A percentile compares a stretch with the other conserved stretches of the same genome.
These are phyloP conservation scores for Cordyceps pruinosa DNA, from an alignment of 2,329 filamentous ascomycete species.

Conservation along the genomic window DNA sequence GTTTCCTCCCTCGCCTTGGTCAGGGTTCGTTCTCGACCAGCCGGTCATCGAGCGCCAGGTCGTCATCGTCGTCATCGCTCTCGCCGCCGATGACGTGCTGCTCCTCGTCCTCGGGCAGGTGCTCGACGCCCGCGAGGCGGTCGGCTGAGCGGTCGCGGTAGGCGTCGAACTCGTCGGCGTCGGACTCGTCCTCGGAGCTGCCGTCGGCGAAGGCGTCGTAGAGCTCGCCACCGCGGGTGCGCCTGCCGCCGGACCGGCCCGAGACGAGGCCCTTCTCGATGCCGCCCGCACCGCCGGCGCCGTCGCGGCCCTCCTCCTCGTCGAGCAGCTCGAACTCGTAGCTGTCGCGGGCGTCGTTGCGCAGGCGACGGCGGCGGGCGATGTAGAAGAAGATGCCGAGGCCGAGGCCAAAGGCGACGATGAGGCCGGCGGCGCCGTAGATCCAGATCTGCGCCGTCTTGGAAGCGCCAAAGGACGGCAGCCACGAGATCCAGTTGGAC, in stretches of 20 bases:
- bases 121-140: constrained; percentile 18
- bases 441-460: constrained; percentile 91
- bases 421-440: constrained; percentile 77
- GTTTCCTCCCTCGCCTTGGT: background rate
- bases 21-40: background rate
- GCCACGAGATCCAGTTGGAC: constrained; percentile 73
- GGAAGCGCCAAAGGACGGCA: constrained; percentile 84
- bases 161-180: constrained; percentile 37
- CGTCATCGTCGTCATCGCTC: constrained; percentile 29
- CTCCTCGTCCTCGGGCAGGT: constrained; percentile 28
- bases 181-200: constrained; percentile 53
- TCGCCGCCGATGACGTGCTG: constrained; percentile 47
- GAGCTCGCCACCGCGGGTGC: constrained; percentile 72
- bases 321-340: constrained; percentile 95
- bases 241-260: constrained; percentile 36
- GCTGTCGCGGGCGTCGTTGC: constrained; percentile 67
- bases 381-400: constrained; percentile 77
- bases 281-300: constrained; percentile 54
- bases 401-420: constrained; percentile 73
- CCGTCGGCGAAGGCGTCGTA: constrained; percentile 97
- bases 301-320: constrained; percentile 68
- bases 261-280: constrained; percentile 39
- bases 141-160: constrained; percentile 34
- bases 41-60: background rate
- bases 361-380: constrained; percentile 68